These are phyloP conservation scores for Fagus crenata DNA, from an alignment of 306 rosid species.

Conservation along the genomic window DNA sequence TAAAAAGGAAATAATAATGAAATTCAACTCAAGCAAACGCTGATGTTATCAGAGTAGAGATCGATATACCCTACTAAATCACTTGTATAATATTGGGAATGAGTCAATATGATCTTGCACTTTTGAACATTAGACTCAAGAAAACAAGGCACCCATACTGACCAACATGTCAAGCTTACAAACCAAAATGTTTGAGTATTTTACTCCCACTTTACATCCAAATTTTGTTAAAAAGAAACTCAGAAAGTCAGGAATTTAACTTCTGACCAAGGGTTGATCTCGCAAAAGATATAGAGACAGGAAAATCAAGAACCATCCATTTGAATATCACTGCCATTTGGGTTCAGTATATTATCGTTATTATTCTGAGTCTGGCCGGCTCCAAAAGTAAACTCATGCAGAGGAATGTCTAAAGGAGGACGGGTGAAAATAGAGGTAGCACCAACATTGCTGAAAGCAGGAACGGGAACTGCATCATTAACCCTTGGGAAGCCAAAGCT, in stretches of 20 bases:
- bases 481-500: slow-evolving; percentile 78
- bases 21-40: no score
- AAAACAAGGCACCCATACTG: slow-evolving; percentile 13
- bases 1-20: no score
- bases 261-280: slow-evolving; percentile 38
- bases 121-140: slow-evolving; percentile 12
- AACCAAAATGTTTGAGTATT: slow-evolving; percentile 22
- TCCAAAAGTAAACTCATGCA: slow-evolving; percentile 77
- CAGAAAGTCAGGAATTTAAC: slow-evolving; percentile 32
- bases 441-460: slow-evolving; percentile 54
- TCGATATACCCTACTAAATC: not conserved
- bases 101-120: slow-evolving; percentile 9
- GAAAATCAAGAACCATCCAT: slow-evolving; percentile 73
- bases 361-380: slow-evolving; percentile 53
- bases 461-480: slow-evolving; percentile 49
- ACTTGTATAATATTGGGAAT: slow-evolving; percentile 20
- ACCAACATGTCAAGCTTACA: slow-evolving; percentile 16
- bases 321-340: slow-evolving; percentile 64
- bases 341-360: slow-evolving; percentile 46
- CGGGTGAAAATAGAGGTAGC: slow-evolving; percentile 59
- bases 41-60: not conserved
- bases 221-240: slow-evolving; percentile 12
- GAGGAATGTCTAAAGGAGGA: slow-evolving; percentile 41
- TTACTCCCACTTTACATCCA: slow-evolving; percentile 14
- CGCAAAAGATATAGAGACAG: slow-evolving; percentile 8